Conservation (phyloP, 2,329 filamentous ascomycete species). For the Clonostachys rosea region DNA sequence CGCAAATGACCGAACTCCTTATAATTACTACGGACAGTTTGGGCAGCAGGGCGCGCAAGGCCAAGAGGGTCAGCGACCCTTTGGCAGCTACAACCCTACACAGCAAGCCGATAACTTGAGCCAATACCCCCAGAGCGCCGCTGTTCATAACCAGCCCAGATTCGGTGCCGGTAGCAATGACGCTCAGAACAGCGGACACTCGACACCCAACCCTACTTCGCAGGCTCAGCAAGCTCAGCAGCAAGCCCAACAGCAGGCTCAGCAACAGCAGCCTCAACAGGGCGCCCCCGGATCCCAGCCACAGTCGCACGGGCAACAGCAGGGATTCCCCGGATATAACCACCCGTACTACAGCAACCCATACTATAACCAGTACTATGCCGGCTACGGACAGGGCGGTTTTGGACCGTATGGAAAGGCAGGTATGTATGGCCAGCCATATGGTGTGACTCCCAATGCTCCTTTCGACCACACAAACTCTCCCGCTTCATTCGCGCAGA, state of each 20-base stretch:
- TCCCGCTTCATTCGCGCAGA: constrained; percentile 49
- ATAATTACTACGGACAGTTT: constrained; percentile 71
- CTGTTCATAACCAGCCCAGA: constrained; percentile 48
- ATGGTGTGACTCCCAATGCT: constrained; percentile 50
- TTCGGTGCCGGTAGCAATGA: constrained; percentile 57
- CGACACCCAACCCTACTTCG: constrained; percentile 77
- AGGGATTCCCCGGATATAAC: constrained; percentile 42
- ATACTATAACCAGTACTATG: constrained; percentile 59
- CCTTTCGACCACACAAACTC: constrained; percentile 53
- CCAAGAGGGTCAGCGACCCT: constrained; percentile 72
- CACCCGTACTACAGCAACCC: constrained; percentile 60
- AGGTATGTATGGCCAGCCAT: constrained; percentile 50
- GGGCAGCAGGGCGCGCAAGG: constrained; percentile 51
- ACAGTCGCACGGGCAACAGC: constrained; percentile 37
- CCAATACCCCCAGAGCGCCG: constrained; percentile 71
- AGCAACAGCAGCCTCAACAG: constrained; percentile 35
- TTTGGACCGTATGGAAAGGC: constrained; percentile 52
- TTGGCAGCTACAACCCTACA: constrained; percentile 67
- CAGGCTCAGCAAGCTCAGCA: constrained; percentile 45
- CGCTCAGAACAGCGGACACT: constrained; percentile 80
- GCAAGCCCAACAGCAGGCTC: constrained; percentile 28
- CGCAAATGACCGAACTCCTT: constrained; percentile 68
- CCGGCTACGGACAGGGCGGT: constrained; percentile 47
- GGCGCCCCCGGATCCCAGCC: constrained; percentile 35
- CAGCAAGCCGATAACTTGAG: constrained; percentile 62